Evolutionary conservation across 2,329 filamentous ascomycete species (phyloP).

Genomic region (Talaromyces sp.): DNA sequence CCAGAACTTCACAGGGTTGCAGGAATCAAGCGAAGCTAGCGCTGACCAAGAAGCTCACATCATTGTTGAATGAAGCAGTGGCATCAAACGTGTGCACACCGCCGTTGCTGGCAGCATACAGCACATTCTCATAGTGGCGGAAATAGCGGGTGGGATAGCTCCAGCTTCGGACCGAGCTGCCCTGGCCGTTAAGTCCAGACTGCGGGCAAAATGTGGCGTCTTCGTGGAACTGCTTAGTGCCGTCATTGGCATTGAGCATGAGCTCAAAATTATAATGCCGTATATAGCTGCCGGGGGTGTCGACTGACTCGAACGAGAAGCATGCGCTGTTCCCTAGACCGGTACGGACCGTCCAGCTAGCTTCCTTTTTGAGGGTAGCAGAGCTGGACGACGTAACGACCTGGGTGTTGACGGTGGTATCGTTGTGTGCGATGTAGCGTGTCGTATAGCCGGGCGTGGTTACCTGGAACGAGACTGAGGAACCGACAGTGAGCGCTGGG

Average conservation of each 20-base stretch:
- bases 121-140: constrained; percentile 8
- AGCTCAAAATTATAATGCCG: constrained; percentile 12
- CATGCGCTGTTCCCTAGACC: constrained; percentile 11
- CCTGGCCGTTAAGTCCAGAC: constrained; percentile 5
- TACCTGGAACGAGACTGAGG: constrained; percentile 2
- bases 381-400: constrained; percentile 8
- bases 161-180: constrained; percentile 11
- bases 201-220: constrained; percentile 14
- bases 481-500: constrained; percentile 4
- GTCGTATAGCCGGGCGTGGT: constrained; percentile 8
- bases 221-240: constrained; percentile 11
- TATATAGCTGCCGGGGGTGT: constrained; percentile 12
- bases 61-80: constrained; percentile 4
- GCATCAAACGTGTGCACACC: constrained; percentile 7
- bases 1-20: background rate
- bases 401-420: constrained; percentile 9
- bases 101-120: constrained; percentile 12
- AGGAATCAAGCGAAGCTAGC: constrained; percentile 7
- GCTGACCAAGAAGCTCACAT: constrained; percentile 6
- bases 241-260: constrained; percentile 8
- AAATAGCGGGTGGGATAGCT: constrained; percentile 14
- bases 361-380: constrained; percentile 1
- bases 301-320: constrained; percentile 14
- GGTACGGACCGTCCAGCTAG: constrained; percentile 11
- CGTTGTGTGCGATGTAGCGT: constrained; percentile 10